Conservation (phyloP, 2,329 filamentous ascomycete species). For the Xylariales sp. region DNA sequence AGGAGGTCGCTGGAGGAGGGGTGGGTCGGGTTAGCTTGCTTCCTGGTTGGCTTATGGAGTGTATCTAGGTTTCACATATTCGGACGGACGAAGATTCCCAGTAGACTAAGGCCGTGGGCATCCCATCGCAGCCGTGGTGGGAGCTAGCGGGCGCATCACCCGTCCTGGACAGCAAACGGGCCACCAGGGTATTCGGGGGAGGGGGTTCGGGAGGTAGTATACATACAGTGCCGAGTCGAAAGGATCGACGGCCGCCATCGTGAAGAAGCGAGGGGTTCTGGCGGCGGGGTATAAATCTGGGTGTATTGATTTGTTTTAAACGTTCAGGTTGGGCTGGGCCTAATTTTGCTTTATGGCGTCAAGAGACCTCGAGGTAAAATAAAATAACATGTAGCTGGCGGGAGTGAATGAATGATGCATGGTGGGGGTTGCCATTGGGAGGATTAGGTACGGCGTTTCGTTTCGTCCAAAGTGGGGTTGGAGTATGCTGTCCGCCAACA, state of each 20-base stretch:
- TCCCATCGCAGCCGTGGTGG: background rate
- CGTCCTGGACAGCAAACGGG: conserved; percentile 13
- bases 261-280: conserved; percentile 18
- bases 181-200: conserved; percentile 20
- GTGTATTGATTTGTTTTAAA: background rate
- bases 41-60: background rate
- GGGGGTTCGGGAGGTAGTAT: conserved; percentile 11
- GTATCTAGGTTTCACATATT: background rate
- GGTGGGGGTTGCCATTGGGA: conserved; percentile 25
- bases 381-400: background rate
- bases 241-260: conserved; percentile 69
- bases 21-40: conserved; percentile 17
- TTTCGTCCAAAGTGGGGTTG: conserved; percentile 20
- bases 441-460: background rate
- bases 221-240: conserved; percentile 82
- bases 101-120: too few species aligned
- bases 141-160: background rate
- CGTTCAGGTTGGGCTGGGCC: background rate
- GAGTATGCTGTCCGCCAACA: background rate
- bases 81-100: background rate
- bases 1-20: conserved; percentile 86
- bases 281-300: background rate
- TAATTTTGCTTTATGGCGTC: background rate
- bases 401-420: conserved; percentile 19
- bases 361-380: too few species aligned